A percentile compares a stretch with the other conserved stretches of the same genome.
Evolutionary conservation across 2,329 filamentous ascomycete species (phyloP).

Genomic region (Cytospora piceicola): DNA sequence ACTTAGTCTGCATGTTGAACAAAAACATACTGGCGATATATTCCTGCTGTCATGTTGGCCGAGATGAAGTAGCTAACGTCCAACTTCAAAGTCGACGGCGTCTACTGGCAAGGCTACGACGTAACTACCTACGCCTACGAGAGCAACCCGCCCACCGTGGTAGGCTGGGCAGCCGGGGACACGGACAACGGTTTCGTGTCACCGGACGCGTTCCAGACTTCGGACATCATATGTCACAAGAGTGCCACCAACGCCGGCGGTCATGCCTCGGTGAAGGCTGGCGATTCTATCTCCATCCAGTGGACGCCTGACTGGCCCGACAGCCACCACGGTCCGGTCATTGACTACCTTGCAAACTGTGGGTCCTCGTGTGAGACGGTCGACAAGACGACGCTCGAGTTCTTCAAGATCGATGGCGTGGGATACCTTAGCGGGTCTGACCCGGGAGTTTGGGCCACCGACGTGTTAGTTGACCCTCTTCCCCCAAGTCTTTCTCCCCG

Average conservation of each 20-base stretch:
- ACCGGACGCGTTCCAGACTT: constrained; percentile 38
- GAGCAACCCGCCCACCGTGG: constrained; percentile 20
- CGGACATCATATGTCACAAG: constrained; percentile 45
- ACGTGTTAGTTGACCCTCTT: constrained; percentile 39
- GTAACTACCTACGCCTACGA: constrained; percentile 17
- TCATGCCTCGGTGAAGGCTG: constrained; percentile 38
- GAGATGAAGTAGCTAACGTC: not conserved
- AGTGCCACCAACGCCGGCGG: constrained; percentile 38
- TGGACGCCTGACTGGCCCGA: constrained; percentile 29
- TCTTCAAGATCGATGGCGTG: constrained; percentile 43
- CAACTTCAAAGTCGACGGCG: constrained; percentile 16
- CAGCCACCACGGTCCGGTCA: constrained; percentile 37
- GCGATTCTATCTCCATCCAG: constrained; percentile 35
- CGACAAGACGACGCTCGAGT: constrained; percentile 42
- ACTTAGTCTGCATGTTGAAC: too few relatives aligned
- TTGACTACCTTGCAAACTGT: constrained; percentile 43
- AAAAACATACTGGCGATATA: not conserved
- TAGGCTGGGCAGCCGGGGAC: constrained; percentile 25
- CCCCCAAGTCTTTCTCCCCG: not conserved
- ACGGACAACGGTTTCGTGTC: constrained; percentile 47
- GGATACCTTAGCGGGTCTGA: constrained; percentile 36
- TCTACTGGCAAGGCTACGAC: constrained; percentile 28
- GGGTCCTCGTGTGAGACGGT: constrained; percentile 41
- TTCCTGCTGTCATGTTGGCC: not conserved
- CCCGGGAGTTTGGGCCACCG: constrained; percentile 42